Evolutionary conservation across 768 basidiomycete genomes (phyloP).

Genomic region (Macrocybe gigantea): DNA sequence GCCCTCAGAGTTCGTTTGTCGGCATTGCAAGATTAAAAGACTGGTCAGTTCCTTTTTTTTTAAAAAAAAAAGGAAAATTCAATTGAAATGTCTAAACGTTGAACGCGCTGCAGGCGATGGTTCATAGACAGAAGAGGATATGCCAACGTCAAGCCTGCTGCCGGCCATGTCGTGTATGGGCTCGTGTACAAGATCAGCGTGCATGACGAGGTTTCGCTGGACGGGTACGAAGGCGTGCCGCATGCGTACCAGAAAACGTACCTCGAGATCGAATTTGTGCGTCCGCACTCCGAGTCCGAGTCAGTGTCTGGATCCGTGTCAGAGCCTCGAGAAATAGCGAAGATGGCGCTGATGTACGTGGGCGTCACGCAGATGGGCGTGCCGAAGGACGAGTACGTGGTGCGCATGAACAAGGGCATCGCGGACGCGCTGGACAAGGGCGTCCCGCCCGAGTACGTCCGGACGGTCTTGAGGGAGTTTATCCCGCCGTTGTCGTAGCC

Average conservation of each 20-base stretch:
- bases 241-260: conserved; percentile 29
- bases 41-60: conserved; percentile 32
- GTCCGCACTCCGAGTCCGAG: conserved; percentile 1
- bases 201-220: conserved; percentile 35
- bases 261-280: conserved; percentile 15
- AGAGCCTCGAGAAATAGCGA: background rate
- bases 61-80: too few relatives aligned
- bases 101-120: conserved; percentile 34
- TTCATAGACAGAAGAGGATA: conserved; percentile 39
- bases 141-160: conserved; percentile 37
- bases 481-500: conserved; percentile 20
- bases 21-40: conserved; percentile 33
- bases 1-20: conserved; percentile 34
- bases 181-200: conserved; percentile 35
- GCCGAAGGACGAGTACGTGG: conserved; percentile 37
- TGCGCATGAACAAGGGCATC: conserved; percentile 40
- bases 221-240: conserved; percentile 36
- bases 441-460: conserved; percentile 34
- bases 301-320: too few relatives aligned
- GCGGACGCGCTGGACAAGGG: conserved; percentile 33
- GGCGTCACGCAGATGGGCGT: conserved; percentile 25
- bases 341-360: conserved; percentile 33
- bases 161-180: conserved; percentile 35
- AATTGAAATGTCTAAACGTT: background rate
- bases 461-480: conserved; percentile 36